These are phyloP conservation scores for Lichtheimia ramosa DNA, from an alignment of 371 early-diverging fungal genomes.

Conservation along the genomic window DNA sequence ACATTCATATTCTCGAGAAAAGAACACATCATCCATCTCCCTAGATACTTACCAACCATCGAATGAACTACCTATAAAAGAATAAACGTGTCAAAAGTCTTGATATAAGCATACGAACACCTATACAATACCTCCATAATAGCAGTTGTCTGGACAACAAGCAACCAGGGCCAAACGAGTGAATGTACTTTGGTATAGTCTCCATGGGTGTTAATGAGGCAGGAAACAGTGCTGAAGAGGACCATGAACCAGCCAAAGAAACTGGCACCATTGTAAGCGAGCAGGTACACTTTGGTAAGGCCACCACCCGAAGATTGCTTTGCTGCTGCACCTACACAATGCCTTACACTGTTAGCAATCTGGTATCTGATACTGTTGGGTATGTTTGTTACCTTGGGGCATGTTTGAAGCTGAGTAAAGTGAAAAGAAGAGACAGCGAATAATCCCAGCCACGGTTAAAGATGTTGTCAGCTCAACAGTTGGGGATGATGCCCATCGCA, in stretches of 20 bases:
- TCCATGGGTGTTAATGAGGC: constrained; percentile 49
- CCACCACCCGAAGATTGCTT: too few species aligned
- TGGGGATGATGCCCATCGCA: too few species aligned
- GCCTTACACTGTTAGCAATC: too few species aligned
- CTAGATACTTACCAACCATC: constrained; percentile 19
- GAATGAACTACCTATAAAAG: constrained; percentile 28
- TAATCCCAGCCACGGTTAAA: too few species aligned
- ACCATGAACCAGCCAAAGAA: constrained; percentile 76
- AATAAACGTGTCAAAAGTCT: background rate
- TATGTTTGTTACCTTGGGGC: too few species aligned
- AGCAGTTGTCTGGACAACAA: constrained; percentile 76
- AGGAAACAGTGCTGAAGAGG: constrained; percentile 50
- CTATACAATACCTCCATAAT: constrained; percentile 63
- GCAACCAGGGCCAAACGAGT: constrained; percentile 56
- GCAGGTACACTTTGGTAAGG: constrained; percentile 50
- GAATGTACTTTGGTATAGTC: constrained; percentile 60
- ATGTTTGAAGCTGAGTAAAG: too few species aligned
- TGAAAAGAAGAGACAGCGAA: too few species aligned
- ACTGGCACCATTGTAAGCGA: constrained; percentile 79
- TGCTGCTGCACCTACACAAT: too few species aligned
- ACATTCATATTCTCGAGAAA: background rate
- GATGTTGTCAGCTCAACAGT: too few species aligned
- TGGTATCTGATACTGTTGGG: too few species aligned
- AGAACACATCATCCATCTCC: background rate
- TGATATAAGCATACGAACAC: background rate